Base-by-base conservation (phyloP, 1,284 basidiomycete species). In the Austroboletus olivaceoglutinosus region DNA sequence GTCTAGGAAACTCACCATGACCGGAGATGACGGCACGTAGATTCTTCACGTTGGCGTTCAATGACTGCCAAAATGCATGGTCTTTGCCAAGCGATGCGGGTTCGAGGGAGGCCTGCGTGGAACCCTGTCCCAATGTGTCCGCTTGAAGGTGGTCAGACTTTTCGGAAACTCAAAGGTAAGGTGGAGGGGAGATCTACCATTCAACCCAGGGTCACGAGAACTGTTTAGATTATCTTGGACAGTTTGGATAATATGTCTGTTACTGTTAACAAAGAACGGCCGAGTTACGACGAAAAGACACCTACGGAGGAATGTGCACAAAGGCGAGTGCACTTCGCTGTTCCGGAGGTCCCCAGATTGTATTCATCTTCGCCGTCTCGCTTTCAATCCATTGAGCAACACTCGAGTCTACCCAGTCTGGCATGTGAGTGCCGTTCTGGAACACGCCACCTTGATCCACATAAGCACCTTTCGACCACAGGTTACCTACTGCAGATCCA, bases 221-320 rank as follows among this genome's bases (percentile, higher is more conserved):
- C 70, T 75, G 53, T 85, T 72, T 30, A 86, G 55, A 6, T 51
- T 69, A 2, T 68, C 49, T 56, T 85, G 83, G 1, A 86, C 68
- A 13, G 64, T 67, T 48, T 81, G 74, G 33, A 83, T 76, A 4
- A 71, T 67, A 57, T 83, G 75, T 4, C 83, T 85, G 25, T 45
- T 55, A 21, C 39, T 38, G 47, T 50, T 23, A 37, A 33, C 21
- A 51, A 45, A 21, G 18, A 31, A 22, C 25, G 10, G 19, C n/a
- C 19, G 15, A 6, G 16, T 18, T 34, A 13, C 36, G 21, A n/a
- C 15, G 12, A 22, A 36, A 34, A 23, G 15, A 19, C 1, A 62
- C 75, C 27, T 55, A 81, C 80, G 78, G 80, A 41, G 85, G 85
- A 50, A 87, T 86, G 58, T 87, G 85, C 13, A 87, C 82, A 57